Conservation (phyloP, 1,284 basidiomycete species). For the Rhodotorula sp. region DNA sequence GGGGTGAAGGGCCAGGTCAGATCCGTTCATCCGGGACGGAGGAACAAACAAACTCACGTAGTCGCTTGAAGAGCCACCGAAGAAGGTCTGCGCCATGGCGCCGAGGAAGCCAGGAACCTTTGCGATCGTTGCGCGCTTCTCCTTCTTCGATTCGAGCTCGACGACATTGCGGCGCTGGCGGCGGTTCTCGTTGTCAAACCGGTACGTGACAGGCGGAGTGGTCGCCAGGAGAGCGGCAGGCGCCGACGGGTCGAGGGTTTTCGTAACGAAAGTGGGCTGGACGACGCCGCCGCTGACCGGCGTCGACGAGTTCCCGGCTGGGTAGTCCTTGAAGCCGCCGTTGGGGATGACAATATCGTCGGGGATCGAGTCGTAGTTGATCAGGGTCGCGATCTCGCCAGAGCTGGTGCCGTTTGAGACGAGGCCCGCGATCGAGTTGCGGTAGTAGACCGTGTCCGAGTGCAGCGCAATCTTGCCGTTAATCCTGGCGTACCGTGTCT, state of each 20-base stretch:
- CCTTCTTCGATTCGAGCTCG: background rate
- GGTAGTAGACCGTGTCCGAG: slow-evolving; percentile 42
- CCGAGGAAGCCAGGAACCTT: slow-evolving; percentile 32
- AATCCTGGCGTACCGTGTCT: slow-evolving; percentile 17
- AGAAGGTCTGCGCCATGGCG: slow-evolving; percentile 43
- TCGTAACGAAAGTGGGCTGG: slow-evolving; percentile 13
- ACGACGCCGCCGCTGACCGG: background rate
- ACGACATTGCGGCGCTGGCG: background rate
- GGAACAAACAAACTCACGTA: slow-evolving; percentile 1
- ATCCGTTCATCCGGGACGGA: background rate
- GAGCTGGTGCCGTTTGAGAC: slow-evolving; percentile 18
- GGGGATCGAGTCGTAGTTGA: slow-evolving; percentile 35
- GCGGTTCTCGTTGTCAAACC: background rate
- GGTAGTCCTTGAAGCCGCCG: slow-evolving; percentile 29
- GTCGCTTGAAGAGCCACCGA: slow-evolving; percentile 28
- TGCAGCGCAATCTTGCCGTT: slow-evolving; percentile 41
- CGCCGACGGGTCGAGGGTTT: slow-evolving; percentile 5
- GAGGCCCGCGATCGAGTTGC: slow-evolving; percentile 34
- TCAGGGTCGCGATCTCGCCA: background rate
- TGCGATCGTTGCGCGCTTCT: slow-evolving; percentile 28
- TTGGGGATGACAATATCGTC: slow-evolving; percentile 30
- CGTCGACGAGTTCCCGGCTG: background rate
- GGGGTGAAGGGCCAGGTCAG: background rate
- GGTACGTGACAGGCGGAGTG: background rate
- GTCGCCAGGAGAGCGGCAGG: background rate